Conservation (phyloP, 371 early-diverging fungal genomes). For the Lichtheimia ornata region DNA sequence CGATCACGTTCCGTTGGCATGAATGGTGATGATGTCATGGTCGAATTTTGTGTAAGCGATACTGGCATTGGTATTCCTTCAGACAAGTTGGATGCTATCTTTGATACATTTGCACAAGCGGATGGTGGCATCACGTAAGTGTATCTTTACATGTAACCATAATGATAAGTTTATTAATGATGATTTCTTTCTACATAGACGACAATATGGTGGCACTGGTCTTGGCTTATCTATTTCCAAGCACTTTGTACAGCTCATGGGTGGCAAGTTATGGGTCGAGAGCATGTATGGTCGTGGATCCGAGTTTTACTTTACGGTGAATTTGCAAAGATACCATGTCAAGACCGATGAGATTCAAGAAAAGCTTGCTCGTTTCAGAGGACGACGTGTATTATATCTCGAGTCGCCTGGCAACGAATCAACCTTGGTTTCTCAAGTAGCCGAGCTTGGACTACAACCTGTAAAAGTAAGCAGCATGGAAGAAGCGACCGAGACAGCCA, state of each 20-base stretch:
- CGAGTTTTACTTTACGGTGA: conserved; percentile 71
- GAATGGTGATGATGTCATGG: conserved; percentile 39
- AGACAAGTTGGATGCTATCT: conserved; percentile 72
- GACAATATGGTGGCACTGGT: conserved; percentile 56
- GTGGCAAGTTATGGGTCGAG: conserved; percentile 78
- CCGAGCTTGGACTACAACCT: conserved; percentile 17
- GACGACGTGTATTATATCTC: neutral
- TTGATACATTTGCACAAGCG: conserved; percentile 83
- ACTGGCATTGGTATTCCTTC: conserved; percentile 87
- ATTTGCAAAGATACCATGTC: conserved; percentile 16
- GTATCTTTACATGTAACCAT: too few relatives aligned
- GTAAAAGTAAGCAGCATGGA: conserved; percentile 27
- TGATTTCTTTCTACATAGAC: conserved; percentile 3
- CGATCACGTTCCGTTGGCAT: conserved; percentile 32
- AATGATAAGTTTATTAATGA: too few relatives aligned
- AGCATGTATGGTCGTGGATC: conserved; percentile 72
- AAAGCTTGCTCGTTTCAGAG: neutral
- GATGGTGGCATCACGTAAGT: conserved; percentile 77
- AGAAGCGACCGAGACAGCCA: conserved; percentile 26
- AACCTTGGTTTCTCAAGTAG: neutral
- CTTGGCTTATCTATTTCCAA: conserved; percentile 82
- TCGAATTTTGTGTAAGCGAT: conserved; percentile 76
- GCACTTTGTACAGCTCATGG: conserved; percentile 75
- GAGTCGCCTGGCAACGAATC: neutral
- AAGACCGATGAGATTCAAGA: neutral